Percentiles rank a stretch among this genome's conserved stretches.
These are phyloP conservation scores for Entomortierella chlamydospora DNA, from an alignment of 192 early-diverging fungal species.

Conservation along the genomic window DNA sequence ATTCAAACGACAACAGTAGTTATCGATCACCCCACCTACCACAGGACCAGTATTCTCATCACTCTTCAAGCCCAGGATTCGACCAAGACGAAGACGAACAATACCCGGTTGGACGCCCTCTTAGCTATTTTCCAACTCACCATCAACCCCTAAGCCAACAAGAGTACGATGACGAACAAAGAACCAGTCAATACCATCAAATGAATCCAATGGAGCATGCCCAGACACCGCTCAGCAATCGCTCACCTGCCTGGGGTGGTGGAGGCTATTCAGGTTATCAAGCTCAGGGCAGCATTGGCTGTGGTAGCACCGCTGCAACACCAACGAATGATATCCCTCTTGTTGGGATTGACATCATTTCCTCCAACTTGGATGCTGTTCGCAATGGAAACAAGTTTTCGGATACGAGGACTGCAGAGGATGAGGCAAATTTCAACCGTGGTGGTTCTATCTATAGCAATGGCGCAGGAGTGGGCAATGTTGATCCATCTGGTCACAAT, in stretches of 20 bases:
- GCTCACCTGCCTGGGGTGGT: slow-evolving; percentile 19
- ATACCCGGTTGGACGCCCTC: slow-evolving; percentile 43
- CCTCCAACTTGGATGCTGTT: slow-evolving; percentile 36
- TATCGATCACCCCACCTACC: slow-evolving; percentile 1
- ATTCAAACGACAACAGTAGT: not conserved
- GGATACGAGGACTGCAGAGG: slow-evolving; percentile 36
- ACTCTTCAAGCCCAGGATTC: not conserved
- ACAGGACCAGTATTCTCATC: not conserved
- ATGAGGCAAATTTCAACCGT: slow-evolving; percentile 3
- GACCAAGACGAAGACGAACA: slow-evolving; percentile 25
- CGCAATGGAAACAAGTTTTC: slow-evolving; percentile 23
- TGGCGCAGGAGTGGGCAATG: slow-evolving; percentile 19
- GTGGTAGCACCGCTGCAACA: too few species aligned
- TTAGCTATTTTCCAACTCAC: slow-evolving; percentile 54
- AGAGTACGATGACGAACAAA: slow-evolving; percentile 43
- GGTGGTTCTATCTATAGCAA: not conserved
- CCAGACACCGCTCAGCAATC: slow-evolving; percentile 30
- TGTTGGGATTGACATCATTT: slow-evolving; percentile 45
- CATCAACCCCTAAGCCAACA: slow-evolving; percentile 46
- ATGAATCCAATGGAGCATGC: slow-evolving; percentile 37
- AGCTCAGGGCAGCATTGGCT: not conserved
- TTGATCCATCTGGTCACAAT: not conserved
- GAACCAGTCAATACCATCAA: slow-evolving; percentile 35
- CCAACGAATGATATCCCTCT: slow-evolving; percentile 28
- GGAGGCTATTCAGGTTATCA: slow-evolving; percentile 43